Evolutionary conservation across 164 flowering plant species (phyloP).

Genomic region (Hamamelis virginiana): DNA sequence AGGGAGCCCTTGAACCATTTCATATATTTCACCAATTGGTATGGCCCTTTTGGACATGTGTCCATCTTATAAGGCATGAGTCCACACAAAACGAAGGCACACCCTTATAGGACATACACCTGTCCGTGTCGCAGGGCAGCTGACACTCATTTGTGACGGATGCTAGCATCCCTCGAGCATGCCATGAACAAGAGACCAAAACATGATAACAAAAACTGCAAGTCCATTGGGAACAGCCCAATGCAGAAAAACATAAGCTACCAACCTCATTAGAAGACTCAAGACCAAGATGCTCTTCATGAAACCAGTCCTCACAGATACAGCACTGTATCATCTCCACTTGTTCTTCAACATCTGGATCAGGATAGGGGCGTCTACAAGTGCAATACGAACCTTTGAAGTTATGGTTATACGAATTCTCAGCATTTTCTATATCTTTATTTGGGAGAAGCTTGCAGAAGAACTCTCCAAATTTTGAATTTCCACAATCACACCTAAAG

Average conservation of each 20-base stretch:
- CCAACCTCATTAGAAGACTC: constrained; percentile 68
- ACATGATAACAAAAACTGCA: neutral
- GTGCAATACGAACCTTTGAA: constrained; percentile 93
- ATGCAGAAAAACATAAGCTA: neutral
- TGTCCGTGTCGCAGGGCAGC: no score
- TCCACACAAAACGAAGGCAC: no score
- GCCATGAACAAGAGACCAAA: neutral
- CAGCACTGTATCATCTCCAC: constrained; percentile 98
- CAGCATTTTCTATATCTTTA: constrained; percentile 75
- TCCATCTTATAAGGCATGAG: no score
- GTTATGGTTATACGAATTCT: constrained; percentile 85
- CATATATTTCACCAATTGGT: no score
- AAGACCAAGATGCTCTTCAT: constrained; percentile 89
- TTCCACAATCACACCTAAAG: constrained; percentile 97
- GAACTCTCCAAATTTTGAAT: constrained; percentile 88
- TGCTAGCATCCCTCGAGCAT: no score
- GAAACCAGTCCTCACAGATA: constrained; percentile 98
- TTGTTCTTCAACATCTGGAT: constrained; percentile 87
- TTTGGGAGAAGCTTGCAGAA: constrained; percentile 77
- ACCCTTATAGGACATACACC: no score
- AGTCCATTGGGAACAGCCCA: neutral
- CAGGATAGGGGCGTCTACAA: constrained; percentile 87
- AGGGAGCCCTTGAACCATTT: no score
- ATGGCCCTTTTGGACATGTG: no score
- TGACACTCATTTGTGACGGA: no score